phyloP scores from a whole-genome alignment of 1,284 basidiomycete species.

The Rhizoctonia solani region DNA sequence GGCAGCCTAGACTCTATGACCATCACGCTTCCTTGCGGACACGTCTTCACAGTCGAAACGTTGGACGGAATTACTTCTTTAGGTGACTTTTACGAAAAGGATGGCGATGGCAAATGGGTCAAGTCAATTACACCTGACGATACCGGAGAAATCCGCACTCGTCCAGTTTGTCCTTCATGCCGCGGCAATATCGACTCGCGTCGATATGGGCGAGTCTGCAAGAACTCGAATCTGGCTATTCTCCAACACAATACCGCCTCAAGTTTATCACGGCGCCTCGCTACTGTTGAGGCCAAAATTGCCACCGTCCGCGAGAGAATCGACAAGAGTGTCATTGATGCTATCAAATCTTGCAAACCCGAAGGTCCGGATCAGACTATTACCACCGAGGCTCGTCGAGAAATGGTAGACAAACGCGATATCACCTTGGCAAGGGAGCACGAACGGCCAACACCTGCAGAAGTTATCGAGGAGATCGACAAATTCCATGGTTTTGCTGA shows the following conservation, averaged over 20 bases:
- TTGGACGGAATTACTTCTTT: constrained; percentile 65
- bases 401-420: not conserved
- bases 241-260: constrained; percentile 64
- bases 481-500: not conserved
- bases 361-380: not conserved
- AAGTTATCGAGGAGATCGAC: not conserved
- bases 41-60: constrained; percentile 72
- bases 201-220: constrained; percentile 63
- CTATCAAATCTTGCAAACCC: not conserved
- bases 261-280: constrained; percentile 2
- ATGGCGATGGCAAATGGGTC: constrained; percentile 49
- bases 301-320: not conserved
- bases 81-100: constrained; percentile 55
- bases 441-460: not conserved
- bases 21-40: constrained; percentile 66
- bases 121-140: constrained; percentile 15
- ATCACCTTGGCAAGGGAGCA: not conserved
- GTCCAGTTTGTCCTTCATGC: constrained; percentile 62
- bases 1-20: constrained; percentile 50
- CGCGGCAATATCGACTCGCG: constrained; percentile 55
- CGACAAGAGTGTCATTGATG: not conserved
- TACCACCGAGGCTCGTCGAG: not conserved
- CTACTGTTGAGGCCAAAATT: not conserved
- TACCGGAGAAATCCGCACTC: constrained; percentile 38
- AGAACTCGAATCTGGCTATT: constrained; percentile 64